These are phyloP conservation scores for Hericium coralloides DNA, from an alignment of 768 basidiomycete genomes.

Conservation along the genomic window DNA sequence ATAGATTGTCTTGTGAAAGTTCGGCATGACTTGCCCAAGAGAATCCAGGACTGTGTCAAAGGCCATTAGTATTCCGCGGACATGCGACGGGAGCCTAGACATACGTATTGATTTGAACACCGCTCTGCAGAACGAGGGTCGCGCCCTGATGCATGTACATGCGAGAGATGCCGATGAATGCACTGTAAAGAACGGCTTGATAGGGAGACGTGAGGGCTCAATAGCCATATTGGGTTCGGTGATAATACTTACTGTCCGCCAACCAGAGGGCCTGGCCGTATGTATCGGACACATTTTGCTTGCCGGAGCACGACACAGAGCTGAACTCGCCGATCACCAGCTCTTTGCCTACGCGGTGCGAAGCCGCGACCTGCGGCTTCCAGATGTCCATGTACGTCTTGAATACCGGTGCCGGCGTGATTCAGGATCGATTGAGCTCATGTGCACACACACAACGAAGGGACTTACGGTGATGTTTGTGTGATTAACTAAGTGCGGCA, in stretches of 20 bases:
- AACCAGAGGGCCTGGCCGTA: conserved; percentile 27
- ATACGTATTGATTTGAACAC: conserved; percentile 21
- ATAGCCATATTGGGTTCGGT: neutral
- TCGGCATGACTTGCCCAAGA: conserved; percentile 14
- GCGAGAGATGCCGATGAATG: conserved; percentile 20
- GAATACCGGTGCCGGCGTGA: neutral
- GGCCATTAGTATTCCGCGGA: neutral
- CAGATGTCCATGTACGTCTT: conserved; percentile 23
- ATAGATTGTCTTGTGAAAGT: neutral
- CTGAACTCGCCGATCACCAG: conserved; percentile 24
- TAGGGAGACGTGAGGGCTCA: conserved; percentile 3
- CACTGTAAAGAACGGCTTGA: conserved; percentile 21
- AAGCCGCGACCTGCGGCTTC: conserved; percentile 25
- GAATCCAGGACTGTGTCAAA: conserved; percentile 16
- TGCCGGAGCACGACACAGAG: conserved; percentile 24
- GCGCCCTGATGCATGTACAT: conserved; percentile 28
- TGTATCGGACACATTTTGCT: conserved; percentile 26
- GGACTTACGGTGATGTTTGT: conserved; percentile 22
- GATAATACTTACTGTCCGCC: conserved; percentile 18
- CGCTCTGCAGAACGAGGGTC: conserved; percentile 25
- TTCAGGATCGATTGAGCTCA: too few relatives aligned
- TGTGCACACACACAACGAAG: neutral
- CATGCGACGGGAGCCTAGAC: neutral
- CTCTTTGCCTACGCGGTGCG: conserved; percentile 15
- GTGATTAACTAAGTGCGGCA: conserved; percentile 25